Evolutionary conservation across 75 land plant species (phyloP).

Genomic region (Cunninghamia lanceolata): DNA sequence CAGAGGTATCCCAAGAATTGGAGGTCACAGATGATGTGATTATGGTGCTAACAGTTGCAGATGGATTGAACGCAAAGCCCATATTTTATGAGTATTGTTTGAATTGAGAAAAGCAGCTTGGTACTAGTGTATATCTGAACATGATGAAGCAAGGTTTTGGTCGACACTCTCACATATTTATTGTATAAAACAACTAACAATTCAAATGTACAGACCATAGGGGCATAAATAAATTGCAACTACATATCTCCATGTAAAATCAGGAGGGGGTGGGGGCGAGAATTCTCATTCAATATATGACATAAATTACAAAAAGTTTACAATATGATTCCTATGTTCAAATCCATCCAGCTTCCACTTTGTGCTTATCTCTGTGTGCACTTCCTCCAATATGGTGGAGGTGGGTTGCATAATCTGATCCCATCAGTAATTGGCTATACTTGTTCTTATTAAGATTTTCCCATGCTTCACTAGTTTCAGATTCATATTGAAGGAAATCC

Average conservation of each 20-base stretch:
- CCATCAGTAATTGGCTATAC: too few relatives aligned
- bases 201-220: not conserved
- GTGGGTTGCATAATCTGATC: too few relatives aligned
- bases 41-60: constrained; percentile 50
- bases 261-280: too few relatives aligned
- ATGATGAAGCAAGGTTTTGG: not conserved
- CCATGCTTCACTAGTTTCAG: too few relatives aligned
- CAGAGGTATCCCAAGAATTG: constrained; percentile 35
- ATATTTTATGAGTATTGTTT: constrained; percentile 36
- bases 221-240: not conserved
- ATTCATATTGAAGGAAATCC: too few relatives aligned
- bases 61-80: constrained; percentile 36
- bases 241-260: not conserved
- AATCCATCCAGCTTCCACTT: too few relatives aligned
- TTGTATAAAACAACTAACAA: not conserved
- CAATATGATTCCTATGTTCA: not conserved
- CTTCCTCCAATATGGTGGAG: too few relatives aligned
- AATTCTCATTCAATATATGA: not conserved
- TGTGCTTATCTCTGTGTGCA: too few relatives aligned
- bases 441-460: too few relatives aligned
- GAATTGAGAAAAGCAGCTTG: not conserved
- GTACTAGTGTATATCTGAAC: not conserved
- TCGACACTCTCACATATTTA: not conserved
- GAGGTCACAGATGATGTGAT: constrained; percentile 47
- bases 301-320: not conserved